These are phyloP conservation scores for Tympanopsis confertula DNA, from an alignment of 2,329 filamentous ascomycete genomes.

Conservation along the genomic window DNA sequence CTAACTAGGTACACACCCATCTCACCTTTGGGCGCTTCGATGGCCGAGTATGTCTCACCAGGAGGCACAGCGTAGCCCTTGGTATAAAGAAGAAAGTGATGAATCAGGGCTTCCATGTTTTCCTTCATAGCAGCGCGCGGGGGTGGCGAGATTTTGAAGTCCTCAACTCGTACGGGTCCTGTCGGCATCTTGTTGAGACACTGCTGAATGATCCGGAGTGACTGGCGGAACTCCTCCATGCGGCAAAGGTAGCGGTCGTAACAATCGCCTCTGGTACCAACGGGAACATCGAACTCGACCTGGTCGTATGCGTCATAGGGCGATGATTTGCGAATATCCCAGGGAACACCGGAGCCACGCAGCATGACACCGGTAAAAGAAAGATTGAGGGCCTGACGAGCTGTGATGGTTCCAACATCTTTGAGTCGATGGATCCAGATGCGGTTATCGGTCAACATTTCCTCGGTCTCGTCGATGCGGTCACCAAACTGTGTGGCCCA, in stretches of 20 bases:
- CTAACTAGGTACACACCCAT: slow-evolving; percentile 97
- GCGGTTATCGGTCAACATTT: slow-evolving; percentile 96
- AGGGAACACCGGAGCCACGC: slow-evolving; percentile 87
- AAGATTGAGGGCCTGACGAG: slow-evolving; percentile 90
- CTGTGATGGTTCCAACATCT: slow-evolving; percentile 81
- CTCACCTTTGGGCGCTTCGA: slow-evolving; percentile 99
- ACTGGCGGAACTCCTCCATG: slow-evolving; percentile 99
- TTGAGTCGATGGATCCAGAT: slow-evolving; percentile 95
- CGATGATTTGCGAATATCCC: slow-evolving; percentile 91
- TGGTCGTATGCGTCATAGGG: slow-evolving; percentile 96
- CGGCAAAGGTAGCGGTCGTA: slow-evolving; percentile 98
- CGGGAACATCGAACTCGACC: slow-evolving; percentile 95
- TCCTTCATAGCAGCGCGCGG: slow-evolving; percentile 98
- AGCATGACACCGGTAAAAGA: slow-evolving; percentile 97
- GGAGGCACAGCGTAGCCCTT: slow-evolving; percentile 96
- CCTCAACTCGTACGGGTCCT: slow-evolving; percentile 87
- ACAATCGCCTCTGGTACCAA: slow-evolving; percentile 93
- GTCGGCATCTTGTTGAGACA: slow-evolving; percentile 98
- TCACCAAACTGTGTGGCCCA: slow-evolving; percentile 99
- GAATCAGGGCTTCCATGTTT: slow-evolving; percentile 99
- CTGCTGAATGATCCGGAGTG: slow-evolving; percentile 94
- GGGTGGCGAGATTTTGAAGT: slow-evolving; percentile 95
- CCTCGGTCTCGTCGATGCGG: slow-evolving; percentile 96
- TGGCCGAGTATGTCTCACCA: slow-evolving; percentile 93
- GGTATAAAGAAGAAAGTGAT: slow-evolving; percentile 97